Percentiles rank a stretch among this genome's conserved stretches.
phyloP scores from a whole-genome alignment of 2,329 filamentous ascomycete genomes.

The Aspergillus spinulosporus region DNA sequence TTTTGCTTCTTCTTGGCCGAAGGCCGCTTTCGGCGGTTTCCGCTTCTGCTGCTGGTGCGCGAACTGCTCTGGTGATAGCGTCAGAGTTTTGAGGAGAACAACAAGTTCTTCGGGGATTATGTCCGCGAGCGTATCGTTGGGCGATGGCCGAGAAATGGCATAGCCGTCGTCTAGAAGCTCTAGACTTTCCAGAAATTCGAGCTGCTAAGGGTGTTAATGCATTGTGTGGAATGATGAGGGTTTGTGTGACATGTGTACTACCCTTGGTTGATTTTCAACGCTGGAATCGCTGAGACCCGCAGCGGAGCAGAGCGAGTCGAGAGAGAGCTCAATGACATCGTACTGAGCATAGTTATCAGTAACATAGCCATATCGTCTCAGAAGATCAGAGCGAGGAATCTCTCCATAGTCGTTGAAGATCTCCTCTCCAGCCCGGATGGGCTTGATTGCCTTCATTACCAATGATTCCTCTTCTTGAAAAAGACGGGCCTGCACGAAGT shows the following conservation, averaged over 20 bases:
- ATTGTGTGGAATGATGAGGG: not conserved
- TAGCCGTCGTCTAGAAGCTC: conserved; percentile 72
- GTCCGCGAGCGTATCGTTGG: conserved; percentile 32
- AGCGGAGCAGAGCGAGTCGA: conserved; percentile 55
- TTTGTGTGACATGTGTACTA: conserved; percentile 20
- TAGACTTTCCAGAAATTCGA: conserved; percentile 61
- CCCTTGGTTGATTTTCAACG: conserved; percentile 34
- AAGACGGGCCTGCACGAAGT: conserved; percentile 52
- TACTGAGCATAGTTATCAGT: conserved; percentile 73
- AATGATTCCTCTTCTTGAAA: conserved; percentile 62
- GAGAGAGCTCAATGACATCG: conserved; percentile 78
- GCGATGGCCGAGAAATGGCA: conserved; percentile 52
- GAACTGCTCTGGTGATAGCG: conserved; percentile 35
- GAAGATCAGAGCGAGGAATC: conserved; percentile 76
- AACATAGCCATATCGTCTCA: conserved; percentile 85
- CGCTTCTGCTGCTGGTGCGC: conserved; percentile 35
- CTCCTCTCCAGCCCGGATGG: conserved; percentile 70
- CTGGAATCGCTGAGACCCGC: conserved; percentile 35
- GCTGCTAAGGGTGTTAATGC: conserved; percentile 18
- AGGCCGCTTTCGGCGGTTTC: conserved; percentile 38
- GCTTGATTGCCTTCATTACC: conserved; percentile 69
- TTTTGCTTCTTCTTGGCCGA: conserved; percentile 30
- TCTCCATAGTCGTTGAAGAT: conserved; percentile 89
- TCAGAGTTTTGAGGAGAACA: conserved; percentile 39
- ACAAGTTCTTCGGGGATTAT: conserved; percentile 43